Base-by-base conservation (phyloP, 2,329 filamentous ascomycete species). In the Verticillium dahliae region DNA sequence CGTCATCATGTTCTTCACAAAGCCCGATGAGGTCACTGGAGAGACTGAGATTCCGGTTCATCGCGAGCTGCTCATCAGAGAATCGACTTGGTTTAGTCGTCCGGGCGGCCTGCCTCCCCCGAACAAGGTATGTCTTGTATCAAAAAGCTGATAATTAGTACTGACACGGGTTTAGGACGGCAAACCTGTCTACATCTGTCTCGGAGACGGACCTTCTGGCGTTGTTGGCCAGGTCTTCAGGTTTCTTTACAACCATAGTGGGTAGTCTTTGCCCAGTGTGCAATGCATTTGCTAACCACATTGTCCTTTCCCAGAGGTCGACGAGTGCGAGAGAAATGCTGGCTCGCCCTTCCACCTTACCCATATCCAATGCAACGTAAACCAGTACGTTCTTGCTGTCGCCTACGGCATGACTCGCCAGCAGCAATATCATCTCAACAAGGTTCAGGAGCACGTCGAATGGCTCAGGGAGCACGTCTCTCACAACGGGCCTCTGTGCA, bases 201-300 rank as follows among this genome's bases (percentile, higher is more conserved):
- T 65, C 27, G 31, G 54, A 2, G 39, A 39, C 10, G 62, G 54
- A n/a, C 14, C 50, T 2, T 5, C 27, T 6, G 18, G 38, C 2
- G 54, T 60, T 38, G 45, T 64, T 18, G 50, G 61, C 14, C 64
- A 67, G 11, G 59, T 76, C 11, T 45, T 76, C 31, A 67, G 67
- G 34, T 77, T 72, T 61, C 69, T 76, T 58, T 77, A 77, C 60
- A 74, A 71, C 5, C 63, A 70, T 22, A 67, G 75, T 74, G 62
- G 62, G 73, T 67, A n/a, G 11, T 15, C 27, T 39, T 14, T 15
- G 35, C 34, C n/a, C 13, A 41, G 18, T 52, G 10, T 27, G 27
- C 2, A 10, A 33, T 15, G 18, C 6, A 7, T 3, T 11, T 50
- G 6, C 14, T 58, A 1, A 52, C 56, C 38, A 52, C 57, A 9